These are phyloP conservation scores for Aureobasidium sp. DNA, from an alignment of 2,329 filamentous ascomycete species.

Conservation along the genomic window DNA sequence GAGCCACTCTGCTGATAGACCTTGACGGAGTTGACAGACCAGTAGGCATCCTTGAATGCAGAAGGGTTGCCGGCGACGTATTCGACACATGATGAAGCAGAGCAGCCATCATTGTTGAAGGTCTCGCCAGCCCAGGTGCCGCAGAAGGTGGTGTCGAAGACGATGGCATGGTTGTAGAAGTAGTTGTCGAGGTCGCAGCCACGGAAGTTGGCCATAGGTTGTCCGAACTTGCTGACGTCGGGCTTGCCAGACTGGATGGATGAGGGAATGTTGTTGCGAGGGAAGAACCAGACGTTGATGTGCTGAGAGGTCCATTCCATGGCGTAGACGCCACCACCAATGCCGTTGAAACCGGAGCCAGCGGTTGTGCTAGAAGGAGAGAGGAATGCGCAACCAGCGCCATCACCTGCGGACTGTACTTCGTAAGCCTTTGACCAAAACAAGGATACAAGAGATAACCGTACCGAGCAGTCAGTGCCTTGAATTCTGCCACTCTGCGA, in stretches of 20 bases:
- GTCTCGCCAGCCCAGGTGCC: constrained; percentile 20
- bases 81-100: constrained; percentile 14
- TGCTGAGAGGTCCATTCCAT: constrained; percentile 56
- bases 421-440: not conserved
- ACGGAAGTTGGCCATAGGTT: constrained; percentile 47
- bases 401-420: constrained; percentile 32
- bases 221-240: constrained; percentile 52
- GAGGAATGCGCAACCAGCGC: constrained; percentile 30
- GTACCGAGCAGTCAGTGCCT: constrained; percentile 43
- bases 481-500: constrained; percentile 34
- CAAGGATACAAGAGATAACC: not conserved
- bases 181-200: constrained; percentile 28
- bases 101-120: constrained; percentile 12
- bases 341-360: constrained; percentile 38
- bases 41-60: constrained; percentile 18
- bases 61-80: constrained; percentile 18
- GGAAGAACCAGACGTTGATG: constrained; percentile 79
- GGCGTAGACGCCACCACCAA: constrained; percentile 36
- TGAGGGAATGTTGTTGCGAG: constrained; percentile 52
- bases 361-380: constrained; percentile 37
- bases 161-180: constrained; percentile 34
- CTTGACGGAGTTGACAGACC: constrained; percentile 18
- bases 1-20: constrained; percentile 15
- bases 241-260: constrained; percentile 48
- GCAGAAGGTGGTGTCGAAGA: constrained; percentile 55